Evolutionary conservation across 768 basidiomycete genomes (phyloP).

Genomic region (Boletus reticuloceps): DNA sequence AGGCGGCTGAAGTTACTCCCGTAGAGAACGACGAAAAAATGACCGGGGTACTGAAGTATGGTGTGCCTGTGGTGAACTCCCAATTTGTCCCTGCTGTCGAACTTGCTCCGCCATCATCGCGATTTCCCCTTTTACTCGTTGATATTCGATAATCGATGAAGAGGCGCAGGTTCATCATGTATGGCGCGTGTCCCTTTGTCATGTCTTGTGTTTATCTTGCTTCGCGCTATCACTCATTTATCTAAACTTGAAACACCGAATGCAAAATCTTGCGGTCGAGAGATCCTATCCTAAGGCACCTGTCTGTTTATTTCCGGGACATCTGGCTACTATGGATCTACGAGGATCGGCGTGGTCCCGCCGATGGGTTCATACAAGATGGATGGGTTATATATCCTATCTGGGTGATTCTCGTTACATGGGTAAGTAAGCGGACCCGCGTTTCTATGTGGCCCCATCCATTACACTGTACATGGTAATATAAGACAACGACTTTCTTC

Average conservation of each 20-base stretch:
- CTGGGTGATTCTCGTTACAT: constrained; percentile 12
- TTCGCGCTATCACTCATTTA: constrained; percentile 28
- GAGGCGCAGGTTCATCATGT: constrained; percentile 15
- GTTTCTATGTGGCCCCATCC: constrained; percentile 4
- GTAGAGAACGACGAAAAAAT: constrained; percentile 37
- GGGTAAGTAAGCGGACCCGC: constrained; percentile 1
- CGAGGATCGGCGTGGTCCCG: constrained; percentile 13
- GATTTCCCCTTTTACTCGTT: constrained; percentile 73
- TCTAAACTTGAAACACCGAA: constrained; percentile 27
- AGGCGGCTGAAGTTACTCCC: constrained; percentile 14
- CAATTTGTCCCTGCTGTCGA: constrained; percentile 59
- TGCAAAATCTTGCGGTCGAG: constrained; percentile 12
- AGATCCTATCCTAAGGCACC: constrained; percentile 13
- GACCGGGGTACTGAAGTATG: constrained; percentile 48
- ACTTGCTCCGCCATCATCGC: constrained; percentile 65
- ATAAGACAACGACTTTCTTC: constrained; percentile 1
- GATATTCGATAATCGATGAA: constrained; percentile 33
- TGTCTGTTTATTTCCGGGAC: constrained; percentile 5
- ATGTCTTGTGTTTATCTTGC: constrained; percentile 14
- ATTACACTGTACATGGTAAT: constrained; percentile 4
- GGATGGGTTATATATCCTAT: constrained; percentile 26
- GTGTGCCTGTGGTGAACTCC: constrained; percentile 50
- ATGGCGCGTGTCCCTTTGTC: constrained; percentile 13
- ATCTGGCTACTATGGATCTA: constrained; percentile 8
- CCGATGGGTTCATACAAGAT: constrained; percentile 4